Percentiles rank a stretch among this genome's conserved stretches.
Evolutionary conservation across 2,329 filamentous ascomycete genomes (phyloP).

Genomic region (Tolypocladium inflatum): DNA sequence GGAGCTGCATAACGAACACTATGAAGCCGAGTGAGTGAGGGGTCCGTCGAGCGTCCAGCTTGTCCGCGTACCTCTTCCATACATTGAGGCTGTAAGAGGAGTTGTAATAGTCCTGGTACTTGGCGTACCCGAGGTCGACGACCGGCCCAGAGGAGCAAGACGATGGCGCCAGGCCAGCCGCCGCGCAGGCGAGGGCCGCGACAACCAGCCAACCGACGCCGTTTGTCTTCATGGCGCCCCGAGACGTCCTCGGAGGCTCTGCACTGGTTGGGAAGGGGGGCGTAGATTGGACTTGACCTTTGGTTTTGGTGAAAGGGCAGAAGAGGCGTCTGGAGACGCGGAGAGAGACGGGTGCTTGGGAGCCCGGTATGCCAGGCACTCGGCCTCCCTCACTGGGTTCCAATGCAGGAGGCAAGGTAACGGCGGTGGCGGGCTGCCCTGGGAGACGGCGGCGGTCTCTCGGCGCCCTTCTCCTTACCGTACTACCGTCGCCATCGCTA

Average conservation of each 20-base stretch:
- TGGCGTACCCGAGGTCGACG: constrained; percentile 35
- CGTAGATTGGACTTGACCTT: too few species aligned
- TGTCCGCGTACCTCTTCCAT: constrained; percentile 31
- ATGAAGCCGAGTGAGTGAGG: constrained; percentile 2
- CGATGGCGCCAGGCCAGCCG: background rate
- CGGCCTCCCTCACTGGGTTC: background rate
- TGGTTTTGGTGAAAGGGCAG: too few species aligned
- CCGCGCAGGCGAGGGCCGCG: background rate
- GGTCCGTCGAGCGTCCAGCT: background rate
- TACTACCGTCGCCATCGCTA: background rate
- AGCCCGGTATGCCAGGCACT: background rate
- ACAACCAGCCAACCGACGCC: background rate
- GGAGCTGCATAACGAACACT: constrained; percentile 35
- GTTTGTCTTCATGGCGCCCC: background rate
- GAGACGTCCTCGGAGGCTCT: background rate
- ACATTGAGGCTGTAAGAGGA: constrained; percentile 27
- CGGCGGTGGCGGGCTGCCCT: background rate
- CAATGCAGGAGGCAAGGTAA: too few species aligned
- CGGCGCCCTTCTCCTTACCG: background rate
- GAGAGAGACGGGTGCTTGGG: too few species aligned
- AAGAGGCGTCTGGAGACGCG: background rate
- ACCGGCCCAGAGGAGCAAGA: background rate
- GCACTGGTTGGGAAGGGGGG: background rate
- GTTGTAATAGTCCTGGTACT: constrained; percentile 33
- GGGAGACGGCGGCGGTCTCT: background rate